These are phyloP conservation scores for Pythium vanterpoolii DNA, from an alignment of 352 stramenopile genomes.

Conservation along the genomic window DNA sequence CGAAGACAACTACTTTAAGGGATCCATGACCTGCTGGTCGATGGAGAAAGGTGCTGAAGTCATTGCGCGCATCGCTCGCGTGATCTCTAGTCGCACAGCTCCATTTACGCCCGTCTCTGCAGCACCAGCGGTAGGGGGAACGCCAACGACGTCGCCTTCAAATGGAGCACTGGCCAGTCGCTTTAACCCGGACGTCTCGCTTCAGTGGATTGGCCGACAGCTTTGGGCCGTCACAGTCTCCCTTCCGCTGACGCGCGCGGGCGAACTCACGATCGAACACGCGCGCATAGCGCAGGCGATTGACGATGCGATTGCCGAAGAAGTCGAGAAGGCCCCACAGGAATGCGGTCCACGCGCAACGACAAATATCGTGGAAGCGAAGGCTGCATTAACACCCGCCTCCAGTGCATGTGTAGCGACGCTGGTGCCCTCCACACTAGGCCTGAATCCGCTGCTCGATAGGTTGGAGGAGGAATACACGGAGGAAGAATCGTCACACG, in stretches of 20 bases:
- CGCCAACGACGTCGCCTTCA: neutral
- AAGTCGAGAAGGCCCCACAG: constrained; percentile 15
- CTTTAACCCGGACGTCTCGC: constrained; percentile 69
- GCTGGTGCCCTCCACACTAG: too few relatives aligned
- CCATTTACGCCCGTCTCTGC: neutral
- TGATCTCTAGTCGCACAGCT: constrained; percentile 26
- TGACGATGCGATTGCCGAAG: constrained; percentile 53
- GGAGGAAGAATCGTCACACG: neutral
- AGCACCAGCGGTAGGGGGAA: neutral
- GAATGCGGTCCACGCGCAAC: constrained; percentile 12
- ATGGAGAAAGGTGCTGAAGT: constrained; percentile 66
- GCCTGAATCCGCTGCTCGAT: constrained; percentile 20
- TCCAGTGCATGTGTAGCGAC: neutral
- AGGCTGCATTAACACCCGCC: neutral
- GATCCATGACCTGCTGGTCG: constrained; percentile 72
- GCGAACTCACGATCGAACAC: constrained; percentile 65
- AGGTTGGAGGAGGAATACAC: neutral
- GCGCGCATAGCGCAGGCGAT: constrained; percentile 56
- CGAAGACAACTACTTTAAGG: constrained; percentile 67
- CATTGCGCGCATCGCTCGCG: constrained; percentile 49
- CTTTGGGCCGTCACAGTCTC: constrained; percentile 69
- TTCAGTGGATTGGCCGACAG: constrained; percentile 74
- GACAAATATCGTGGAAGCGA: neutral
- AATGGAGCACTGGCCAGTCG: constrained; percentile 1
- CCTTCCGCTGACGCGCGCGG: constrained; percentile 50